Conservation (phyloP, 352 stramenopile species). For the Globisporangium carolinianum region DNA sequence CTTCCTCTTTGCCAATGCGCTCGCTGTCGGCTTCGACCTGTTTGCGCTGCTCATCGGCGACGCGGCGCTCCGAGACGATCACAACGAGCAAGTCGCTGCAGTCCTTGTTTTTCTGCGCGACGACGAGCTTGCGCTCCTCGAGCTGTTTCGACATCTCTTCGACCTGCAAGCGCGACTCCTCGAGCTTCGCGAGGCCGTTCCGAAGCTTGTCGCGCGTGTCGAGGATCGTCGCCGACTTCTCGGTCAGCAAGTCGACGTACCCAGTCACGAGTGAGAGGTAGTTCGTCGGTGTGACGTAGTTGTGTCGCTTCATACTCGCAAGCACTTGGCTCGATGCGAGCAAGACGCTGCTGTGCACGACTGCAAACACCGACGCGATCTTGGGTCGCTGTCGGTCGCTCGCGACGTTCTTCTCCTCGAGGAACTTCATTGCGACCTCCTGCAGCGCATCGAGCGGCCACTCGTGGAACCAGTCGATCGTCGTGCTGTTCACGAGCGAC, state of each 20-base stretch:
- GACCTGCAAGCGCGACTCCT: constrained; percentile 76
- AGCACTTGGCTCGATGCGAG: constrained; percentile 79
- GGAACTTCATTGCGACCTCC: constrained; percentile 91
- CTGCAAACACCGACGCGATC: constrained; percentile 85
- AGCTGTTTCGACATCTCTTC: constrained; percentile 85
- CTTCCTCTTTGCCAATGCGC: constrained; percentile 87
- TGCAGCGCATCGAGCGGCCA: constrained; percentile 90
- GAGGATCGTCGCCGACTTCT: constrained; percentile 67
- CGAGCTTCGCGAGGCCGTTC: constrained; percentile 76
- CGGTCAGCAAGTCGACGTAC: constrained; percentile 77
- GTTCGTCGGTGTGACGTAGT: constrained; percentile 93
- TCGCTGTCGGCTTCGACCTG: constrained; percentile 93
- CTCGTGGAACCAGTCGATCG: constrained; percentile 92
- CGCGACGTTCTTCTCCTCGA: constrained; percentile 83
- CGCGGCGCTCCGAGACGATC: constrained; percentile 91
- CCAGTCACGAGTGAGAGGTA: constrained; percentile 91
- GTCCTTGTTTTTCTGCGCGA: constrained; percentile 91
- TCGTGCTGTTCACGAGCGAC: constrained; percentile 92
- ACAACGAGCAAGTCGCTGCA: constrained; percentile 93
- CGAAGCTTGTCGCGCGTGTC: constrained; percentile 79
- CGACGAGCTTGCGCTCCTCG: constrained; percentile 85
- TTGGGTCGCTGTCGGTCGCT: constrained; percentile 65
- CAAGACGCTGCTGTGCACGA: constrained; percentile 86
- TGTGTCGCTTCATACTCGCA: constrained; percentile 88
- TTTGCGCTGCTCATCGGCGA: constrained; percentile 91